phyloP scores from a whole-genome alignment of 306 rosid genomes.

The Gastrolobium villosum region DNA sequence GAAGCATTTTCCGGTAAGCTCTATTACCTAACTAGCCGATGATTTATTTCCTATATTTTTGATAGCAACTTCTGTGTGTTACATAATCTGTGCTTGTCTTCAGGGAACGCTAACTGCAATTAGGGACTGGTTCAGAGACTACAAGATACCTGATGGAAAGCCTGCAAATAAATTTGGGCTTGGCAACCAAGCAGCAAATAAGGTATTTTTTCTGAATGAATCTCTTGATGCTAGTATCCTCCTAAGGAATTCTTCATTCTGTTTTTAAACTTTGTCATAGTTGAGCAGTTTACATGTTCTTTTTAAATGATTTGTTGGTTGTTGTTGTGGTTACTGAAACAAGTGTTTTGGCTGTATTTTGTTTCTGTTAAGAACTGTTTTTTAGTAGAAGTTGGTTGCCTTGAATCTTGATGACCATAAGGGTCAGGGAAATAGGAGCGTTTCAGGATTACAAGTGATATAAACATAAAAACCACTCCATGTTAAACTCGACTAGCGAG shows the following conservation, averaged over 20 bases:
- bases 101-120: conserved; percentile 95
- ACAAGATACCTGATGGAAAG: conserved; percentile 97
- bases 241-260: conserved; percentile 17
- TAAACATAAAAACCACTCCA: no score
- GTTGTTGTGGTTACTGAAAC: background rate
- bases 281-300: background rate
- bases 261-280: conserved; percentile 20
- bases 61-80: conserved; percentile 26
- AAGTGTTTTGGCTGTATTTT: background rate
- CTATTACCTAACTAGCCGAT: conserved; percentile 29
- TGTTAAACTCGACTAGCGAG: no score
- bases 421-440: conserved; percentile 8
- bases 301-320: background rate
- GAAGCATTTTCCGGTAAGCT: conserved; percentile 92
- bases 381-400: conserved; percentile 5
- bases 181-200: conserved; percentile 85
- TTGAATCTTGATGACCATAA: conserved; percentile 21
- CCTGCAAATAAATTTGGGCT: conserved; percentile 98
- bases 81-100: conserved; percentile 49
- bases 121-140: conserved; percentile 96
- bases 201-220: conserved; percentile 57
- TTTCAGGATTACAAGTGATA: background rate
- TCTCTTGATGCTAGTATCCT: conserved; percentile 19
- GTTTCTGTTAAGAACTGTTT: background rate
- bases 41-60: conserved; percentile 18